Evolutionary conservation across 345 rosid species (phyloP), one percentile per base, ranked within the genome.

Genomic region (Dimocarpus longan): DNA sequence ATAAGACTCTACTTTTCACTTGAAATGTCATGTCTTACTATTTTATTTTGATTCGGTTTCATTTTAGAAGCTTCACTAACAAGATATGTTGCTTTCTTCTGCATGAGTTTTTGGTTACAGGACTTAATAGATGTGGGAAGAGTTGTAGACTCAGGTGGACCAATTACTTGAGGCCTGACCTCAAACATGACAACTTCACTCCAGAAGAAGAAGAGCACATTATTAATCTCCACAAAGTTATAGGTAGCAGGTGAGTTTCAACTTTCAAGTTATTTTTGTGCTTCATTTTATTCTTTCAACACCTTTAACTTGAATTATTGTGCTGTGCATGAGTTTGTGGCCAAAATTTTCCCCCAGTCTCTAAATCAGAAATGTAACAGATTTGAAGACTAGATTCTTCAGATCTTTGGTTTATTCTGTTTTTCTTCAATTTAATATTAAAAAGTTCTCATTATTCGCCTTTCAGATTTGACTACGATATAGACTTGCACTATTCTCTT

Each of bases 121-220:
- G 98, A 59, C 84, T 93, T 12, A 92, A 93, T 71, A 88, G 97
- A 77, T 93, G 98, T 76, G 98, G 97, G 10, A 95, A 95, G 82
- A 92, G 98, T 75, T 93, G 98, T 79, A 87, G 98, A 84, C 85
- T 93, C 39, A 90, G 98, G 77, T 93, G 98, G 98, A 93, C 98
- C 44, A 95, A 95, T 85, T 93, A 95, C 86, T 84, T 90, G 80
- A 90, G 95, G 85, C 97, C 98, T 70, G 98, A 95, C 76, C 97
- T 93, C 57, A 93, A 92, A 77, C 98, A 92, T 79, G 97, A 93
- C 70, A 84, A 84, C 68, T 93, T 95, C 88, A 88, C 91, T 77
- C 85, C 92, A 6, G 86, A 92, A 66, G 98, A 95, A 81, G 97
- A 93, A 84, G 88, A 92, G 74, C 90, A 88, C 66, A 93, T 95